A percentile compares a stretch with the other conserved stretches of the same genome.
These are phyloP conservation scores for Achlya hypogyna DNA, from an alignment of 352 stramenopile species.

Conservation along the genomic window DNA sequence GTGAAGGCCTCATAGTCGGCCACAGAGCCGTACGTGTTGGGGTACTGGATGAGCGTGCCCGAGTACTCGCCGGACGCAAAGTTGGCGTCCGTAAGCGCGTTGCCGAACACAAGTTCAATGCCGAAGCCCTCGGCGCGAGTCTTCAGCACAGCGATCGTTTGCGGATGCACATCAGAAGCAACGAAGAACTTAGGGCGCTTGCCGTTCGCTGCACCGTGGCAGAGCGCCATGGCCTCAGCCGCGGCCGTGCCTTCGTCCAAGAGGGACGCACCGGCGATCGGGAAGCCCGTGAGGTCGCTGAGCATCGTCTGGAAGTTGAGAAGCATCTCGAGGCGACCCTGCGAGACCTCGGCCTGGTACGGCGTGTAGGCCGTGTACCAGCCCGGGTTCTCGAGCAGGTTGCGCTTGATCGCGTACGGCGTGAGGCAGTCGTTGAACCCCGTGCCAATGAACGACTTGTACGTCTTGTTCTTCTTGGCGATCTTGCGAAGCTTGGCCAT, in stretches of 20 bases:
- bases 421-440: conserved; percentile 97
- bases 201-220: conserved; percentile 87
- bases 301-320: conserved; percentile 99
- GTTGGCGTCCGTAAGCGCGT: conserved; percentile 63
- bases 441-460: conserved; percentile 97
- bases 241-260: conserved; percentile 98
- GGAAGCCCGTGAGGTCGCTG: conserved; percentile 92
- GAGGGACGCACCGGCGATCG: conserved; percentile 95
- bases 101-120: conserved; percentile 92
- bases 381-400: conserved; percentile 97
- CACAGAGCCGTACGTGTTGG: conserved; percentile 95
- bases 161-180: conserved; percentile 82
- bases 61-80: conserved; percentile 86
- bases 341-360: conserved; percentile 99
- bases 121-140: conserved; percentile 86
- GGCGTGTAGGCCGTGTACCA: conserved; percentile 99
- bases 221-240: conserved; percentile 97
- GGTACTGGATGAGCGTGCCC: conserved; percentile 98
- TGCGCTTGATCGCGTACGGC: conserved; percentile 93
- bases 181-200: conserved; percentile 97
- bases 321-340: conserved; percentile 97
- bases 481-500: conserved; percentile 85
- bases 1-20: conserved; percentile 90
- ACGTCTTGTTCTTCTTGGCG: conserved; percentile 92
- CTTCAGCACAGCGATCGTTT: conserved; percentile 89